Percentiles rank a stretch among this genome's conserved stretches.
These are phyloP conservation scores for Aspergillus proliferans DNA, from an alignment of 2,329 filamentous ascomycete species.

Conservation along the genomic window DNA sequence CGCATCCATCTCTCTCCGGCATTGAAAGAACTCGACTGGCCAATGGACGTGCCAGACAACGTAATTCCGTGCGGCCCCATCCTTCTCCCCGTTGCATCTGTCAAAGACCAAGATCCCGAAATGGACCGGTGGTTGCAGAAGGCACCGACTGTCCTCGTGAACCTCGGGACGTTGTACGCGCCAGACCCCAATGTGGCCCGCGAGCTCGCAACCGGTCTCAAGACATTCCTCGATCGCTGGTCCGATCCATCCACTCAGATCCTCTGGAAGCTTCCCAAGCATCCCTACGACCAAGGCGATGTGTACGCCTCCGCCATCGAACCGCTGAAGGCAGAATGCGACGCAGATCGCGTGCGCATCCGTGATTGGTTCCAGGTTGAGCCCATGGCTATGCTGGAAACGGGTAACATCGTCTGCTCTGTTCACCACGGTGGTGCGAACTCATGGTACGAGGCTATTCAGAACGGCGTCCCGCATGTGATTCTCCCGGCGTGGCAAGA, in stretches of 20 bases:
- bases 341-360: constrained; percentile 31
- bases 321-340: constrained; percentile 18
- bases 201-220: constrained; percentile 36
- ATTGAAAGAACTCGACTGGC: constrained; percentile 37
- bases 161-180: constrained; percentile 40
- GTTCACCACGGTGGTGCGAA: constrained; percentile 44
- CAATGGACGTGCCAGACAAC: constrained; percentile 33
- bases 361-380: constrained; percentile 40
- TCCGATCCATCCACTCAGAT: constrained; percentile 24
- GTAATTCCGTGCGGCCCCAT: constrained; percentile 46
- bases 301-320: constrained; percentile 16
- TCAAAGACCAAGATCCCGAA: constrained; percentile 36
- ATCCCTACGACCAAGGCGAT: constrained; percentile 14
- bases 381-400: constrained; percentile 29
- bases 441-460: constrained; percentile 41
- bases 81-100: constrained; percentile 26
- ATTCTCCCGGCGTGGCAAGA: constrained; percentile 43
- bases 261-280: constrained; percentile 35
- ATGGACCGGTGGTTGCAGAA: constrained; percentile 39
- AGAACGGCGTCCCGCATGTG: constrained; percentile 40
- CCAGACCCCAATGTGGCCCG: constrained; percentile 29
- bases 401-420: constrained; percentile 33
- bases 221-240: constrained; percentile 27
- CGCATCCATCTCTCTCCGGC: constrained; percentile 24
- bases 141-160: constrained; percentile 44